phyloP scores from a whole-genome alignment of 306 rosid genomes.

The Boehmeria nivea region DNA sequence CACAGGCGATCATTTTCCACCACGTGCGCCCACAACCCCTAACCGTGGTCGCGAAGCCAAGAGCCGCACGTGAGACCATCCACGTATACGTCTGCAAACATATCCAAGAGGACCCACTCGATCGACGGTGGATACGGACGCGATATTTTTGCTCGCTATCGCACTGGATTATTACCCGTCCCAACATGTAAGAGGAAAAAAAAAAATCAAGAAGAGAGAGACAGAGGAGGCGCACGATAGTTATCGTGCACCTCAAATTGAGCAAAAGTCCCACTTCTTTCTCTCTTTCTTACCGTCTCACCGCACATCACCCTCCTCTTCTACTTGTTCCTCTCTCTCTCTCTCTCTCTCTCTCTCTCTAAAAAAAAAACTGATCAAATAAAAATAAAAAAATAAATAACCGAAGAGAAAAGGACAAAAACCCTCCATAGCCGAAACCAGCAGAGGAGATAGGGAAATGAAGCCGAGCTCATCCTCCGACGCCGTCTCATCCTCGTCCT shows the following conservation, averaged over 20 bases:
- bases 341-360: conserved; percentile 13
- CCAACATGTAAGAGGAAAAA: too few species aligned
- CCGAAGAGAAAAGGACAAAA: conserved; percentile 10
- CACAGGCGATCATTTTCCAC: conserved; percentile 8
- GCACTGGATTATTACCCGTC: too few species aligned
- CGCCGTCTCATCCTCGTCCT: conserved; percentile 67
- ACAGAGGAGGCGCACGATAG: conserved; percentile 30
- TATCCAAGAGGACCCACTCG: neutral
- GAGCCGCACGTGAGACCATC: neutral
- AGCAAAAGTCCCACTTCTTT: conserved; percentile 35
- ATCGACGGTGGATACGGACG: neutral
- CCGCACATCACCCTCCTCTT: conserved; percentile 25
- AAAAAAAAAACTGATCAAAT: neutral
- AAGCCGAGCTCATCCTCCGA: conserved; percentile 69
- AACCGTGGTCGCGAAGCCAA: neutral
- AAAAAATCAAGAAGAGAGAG: too few species aligned
- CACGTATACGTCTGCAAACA: neutral
- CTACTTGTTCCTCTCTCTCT: conserved; percentile 4
- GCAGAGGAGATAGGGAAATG: conserved; percentile 36
- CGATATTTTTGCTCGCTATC: neutral
- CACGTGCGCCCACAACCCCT: conserved; percentile 19
- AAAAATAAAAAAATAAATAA: too few species aligned
- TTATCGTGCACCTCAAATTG: conserved; percentile 37
- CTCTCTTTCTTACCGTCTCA: conserved; percentile 23
- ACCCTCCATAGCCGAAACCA: neutral